phyloP scores from a whole-genome alignment of 2,329 filamentous ascomycete species.

The Salinomyces thailandicus region DNA sequence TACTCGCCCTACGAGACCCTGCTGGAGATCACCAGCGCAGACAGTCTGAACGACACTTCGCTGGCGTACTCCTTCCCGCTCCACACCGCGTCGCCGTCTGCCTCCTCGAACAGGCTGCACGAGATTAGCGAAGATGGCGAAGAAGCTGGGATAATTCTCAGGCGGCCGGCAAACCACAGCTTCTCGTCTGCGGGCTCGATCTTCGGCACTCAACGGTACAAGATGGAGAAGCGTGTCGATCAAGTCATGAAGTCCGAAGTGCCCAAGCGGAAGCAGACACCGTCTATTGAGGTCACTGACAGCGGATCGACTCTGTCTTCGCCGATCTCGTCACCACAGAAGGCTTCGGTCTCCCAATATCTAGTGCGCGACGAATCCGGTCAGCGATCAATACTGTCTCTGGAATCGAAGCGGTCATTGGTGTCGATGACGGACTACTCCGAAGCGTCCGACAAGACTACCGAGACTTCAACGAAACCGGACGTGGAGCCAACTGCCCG shows the following conservation, averaged over 20 bases:
- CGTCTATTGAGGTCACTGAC: slow-evolving; percentile 13
- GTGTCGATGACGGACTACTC: slow-evolving; percentile 11
- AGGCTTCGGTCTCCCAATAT: slow-evolving; percentile 22
- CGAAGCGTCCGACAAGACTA: slow-evolving; percentile 7
- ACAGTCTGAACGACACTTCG: slow-evolving; percentile 77
- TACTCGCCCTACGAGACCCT: slow-evolving; percentile 81
- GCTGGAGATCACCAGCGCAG: slow-evolving; percentile 62
- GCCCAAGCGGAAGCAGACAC: slow-evolving; percentile 4
- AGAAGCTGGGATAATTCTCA: slow-evolving; percentile 39
- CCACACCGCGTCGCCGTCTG: slow-evolving; percentile 77
- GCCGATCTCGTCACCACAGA: slow-evolving; percentile 11
- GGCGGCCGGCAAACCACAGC: slow-evolving; percentile 1
- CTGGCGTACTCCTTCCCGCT: slow-evolving; percentile 81
- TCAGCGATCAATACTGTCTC: slow-evolving; percentile 15
- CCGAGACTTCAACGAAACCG: slow-evolving; percentile 1
- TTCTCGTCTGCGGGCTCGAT: slow-evolving; percentile 7
- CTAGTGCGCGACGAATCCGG: slow-evolving; percentile 21
- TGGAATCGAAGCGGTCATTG: slow-evolving; percentile 12
- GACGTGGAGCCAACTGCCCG: neutral
- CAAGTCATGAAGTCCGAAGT: slow-evolving; percentile 17
- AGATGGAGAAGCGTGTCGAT: slow-evolving; percentile 18
- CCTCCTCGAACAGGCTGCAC: slow-evolving; percentile 72
- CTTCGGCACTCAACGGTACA: slow-evolving; percentile 16
- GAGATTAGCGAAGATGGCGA: slow-evolving; percentile 88
- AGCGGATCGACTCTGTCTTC: slow-evolving; percentile 1